Conservation (phyloP, 176 grass and related monocot genomes). For the Saccharum spontaneum region DNA sequence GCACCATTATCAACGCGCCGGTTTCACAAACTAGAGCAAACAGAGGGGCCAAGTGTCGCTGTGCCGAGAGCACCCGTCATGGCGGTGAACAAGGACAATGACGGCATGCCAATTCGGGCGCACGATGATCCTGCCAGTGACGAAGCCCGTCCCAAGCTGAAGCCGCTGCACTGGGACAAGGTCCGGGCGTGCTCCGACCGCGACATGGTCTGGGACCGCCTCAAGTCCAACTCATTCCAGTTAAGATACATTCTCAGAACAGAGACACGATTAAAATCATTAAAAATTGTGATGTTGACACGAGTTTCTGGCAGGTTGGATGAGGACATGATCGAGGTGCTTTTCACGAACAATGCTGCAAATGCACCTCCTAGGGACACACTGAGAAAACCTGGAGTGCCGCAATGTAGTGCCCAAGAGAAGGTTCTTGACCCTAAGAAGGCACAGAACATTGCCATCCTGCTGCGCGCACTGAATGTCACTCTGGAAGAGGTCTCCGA, state of each 20-base stretch:
- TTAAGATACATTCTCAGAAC: constrained; percentile 45
- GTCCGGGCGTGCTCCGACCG: constrained; percentile 61
- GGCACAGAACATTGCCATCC: constrained; percentile 95
- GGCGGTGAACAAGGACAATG: constrained; percentile 19
- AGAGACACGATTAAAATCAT: neutral
- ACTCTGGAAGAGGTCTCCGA: constrained; percentile 77
- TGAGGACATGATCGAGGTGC: constrained; percentile 91
- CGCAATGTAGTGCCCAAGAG: constrained; percentile 61
- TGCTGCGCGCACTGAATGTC: constrained; percentile 90
- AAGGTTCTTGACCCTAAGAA: constrained; percentile 91
- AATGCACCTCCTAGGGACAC: constrained; percentile 21
- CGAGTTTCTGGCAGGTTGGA: constrained; percentile 55
- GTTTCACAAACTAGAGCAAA: constrained; percentile 43
- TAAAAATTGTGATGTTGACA: constrained; percentile 1
- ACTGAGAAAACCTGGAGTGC: constrained; percentile 39
- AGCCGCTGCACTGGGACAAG: constrained; percentile 95
- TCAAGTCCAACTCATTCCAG: constrained; percentile 95
- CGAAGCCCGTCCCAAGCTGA: constrained; percentile 56
- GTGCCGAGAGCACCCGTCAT: constrained; percentile 3
- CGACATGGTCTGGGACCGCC: constrained; percentile 77
- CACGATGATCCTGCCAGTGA: constrained; percentile 4
- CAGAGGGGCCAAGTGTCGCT: constrained; percentile 38
- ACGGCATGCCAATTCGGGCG: constrained; percentile 27
- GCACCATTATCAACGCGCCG: constrained; percentile 29
- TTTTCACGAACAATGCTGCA: constrained; percentile 71